phyloP scores from a whole-genome alignment of 2,329 filamentous ascomycete species.

The Elsinoe ampelina region DNA sequence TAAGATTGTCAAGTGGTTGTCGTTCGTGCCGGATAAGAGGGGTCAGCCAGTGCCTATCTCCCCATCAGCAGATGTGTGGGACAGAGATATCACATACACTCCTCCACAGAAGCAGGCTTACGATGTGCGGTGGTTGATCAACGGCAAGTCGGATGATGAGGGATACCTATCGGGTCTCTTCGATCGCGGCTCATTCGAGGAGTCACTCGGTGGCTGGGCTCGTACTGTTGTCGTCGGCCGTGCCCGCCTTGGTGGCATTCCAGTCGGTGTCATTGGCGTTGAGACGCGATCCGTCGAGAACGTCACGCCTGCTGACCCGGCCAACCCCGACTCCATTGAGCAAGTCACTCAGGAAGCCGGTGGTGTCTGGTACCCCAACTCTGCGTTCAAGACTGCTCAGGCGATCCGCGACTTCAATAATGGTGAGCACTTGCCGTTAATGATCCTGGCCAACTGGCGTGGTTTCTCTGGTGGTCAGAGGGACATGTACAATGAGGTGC shows the following conservation, averaged over 20 bases:
- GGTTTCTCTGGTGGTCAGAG: slow-evolving; percentile 99
- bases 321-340: slow-evolving; percentile 97
- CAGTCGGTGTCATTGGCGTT: slow-evolving; percentile 95
- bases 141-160: slow-evolving; percentile 73
- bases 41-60: slow-evolving; percentile 87
- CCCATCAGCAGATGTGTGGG: slow-evolving; percentile 76
- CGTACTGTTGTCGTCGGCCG: slow-evolving; percentile 93
- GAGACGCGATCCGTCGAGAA: slow-evolving; percentile 96
- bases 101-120: slow-evolving; percentile 77
- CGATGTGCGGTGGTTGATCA: slow-evolving; percentile 90
- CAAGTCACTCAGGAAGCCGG: slow-evolving; percentile 90
- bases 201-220: slow-evolving; percentile 94
- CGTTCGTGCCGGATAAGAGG: slow-evolving; percentile 93
- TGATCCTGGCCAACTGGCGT: slow-evolving; percentile 99
- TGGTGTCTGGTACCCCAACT: slow-evolving; percentile 99
- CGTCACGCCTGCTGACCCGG: slow-evolving; percentile 88
- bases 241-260: slow-evolving; percentile 91
- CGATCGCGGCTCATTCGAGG: slow-evolving; percentile 92
- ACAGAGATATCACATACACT: slow-evolving; percentile 78
- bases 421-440: slow-evolving; percentile 92
- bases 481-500: slow-evolving; percentile 99
- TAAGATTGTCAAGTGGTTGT: slow-evolving; percentile 97
- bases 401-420: slow-evolving; percentile 99
- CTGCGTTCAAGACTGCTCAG: slow-evolving; percentile 98
- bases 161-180: slow-evolving; percentile 88